Evolutionary conservation across 352 stramenopile genomes (phyloP).

Genomic region (Globisporangium canariense): DNA sequence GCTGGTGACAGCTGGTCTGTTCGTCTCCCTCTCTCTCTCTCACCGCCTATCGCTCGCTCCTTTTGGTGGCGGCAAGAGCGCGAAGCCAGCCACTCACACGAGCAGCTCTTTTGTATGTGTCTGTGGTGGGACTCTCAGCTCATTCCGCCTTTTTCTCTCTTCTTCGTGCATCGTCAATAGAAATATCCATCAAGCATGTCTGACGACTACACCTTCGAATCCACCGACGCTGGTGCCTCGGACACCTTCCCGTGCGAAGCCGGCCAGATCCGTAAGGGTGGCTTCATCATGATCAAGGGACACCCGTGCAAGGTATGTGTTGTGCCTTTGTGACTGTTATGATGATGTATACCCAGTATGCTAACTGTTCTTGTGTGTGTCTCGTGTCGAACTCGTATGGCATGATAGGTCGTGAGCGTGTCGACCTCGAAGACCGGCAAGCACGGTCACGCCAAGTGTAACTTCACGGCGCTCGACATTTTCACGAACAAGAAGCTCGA

Average conservation of each 20-base stretch:
- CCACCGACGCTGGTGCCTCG: conserved; percentile 95
- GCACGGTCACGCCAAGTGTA: conserved; percentile 99
- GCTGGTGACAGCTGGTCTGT: background rate
- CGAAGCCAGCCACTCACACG: background rate
- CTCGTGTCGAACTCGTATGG: background rate
- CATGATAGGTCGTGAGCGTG: conserved; percentile 83
- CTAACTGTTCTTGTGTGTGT: background rate
- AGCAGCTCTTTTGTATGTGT: background rate
- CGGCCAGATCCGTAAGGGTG: conserved; percentile 98
- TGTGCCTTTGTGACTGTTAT: background rate
- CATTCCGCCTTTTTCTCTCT: conserved; percentile 16
- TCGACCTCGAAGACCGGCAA: conserved; percentile 99
- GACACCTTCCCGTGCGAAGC: conserved; percentile 97
- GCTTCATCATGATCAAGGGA: conserved; percentile 99
- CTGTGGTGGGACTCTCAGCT: background rate
- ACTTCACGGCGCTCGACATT: conserved; percentile 99
- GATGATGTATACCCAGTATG: background rate
- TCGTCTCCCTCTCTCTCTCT: background rate
- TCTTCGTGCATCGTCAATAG: background rate
- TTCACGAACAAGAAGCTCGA: conserved; percentile 99
- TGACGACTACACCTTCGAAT: conserved; percentile 90
- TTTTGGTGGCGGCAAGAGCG: conserved; percentile 12
- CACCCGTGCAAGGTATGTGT: conserved; percentile 96
- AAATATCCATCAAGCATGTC: conserved; percentile 28
- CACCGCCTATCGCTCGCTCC: too few species aligned